Evolutionary conservation across 305 asterid genomes (phyloP).

Genomic region (Fraxinus floribunda): DNA sequence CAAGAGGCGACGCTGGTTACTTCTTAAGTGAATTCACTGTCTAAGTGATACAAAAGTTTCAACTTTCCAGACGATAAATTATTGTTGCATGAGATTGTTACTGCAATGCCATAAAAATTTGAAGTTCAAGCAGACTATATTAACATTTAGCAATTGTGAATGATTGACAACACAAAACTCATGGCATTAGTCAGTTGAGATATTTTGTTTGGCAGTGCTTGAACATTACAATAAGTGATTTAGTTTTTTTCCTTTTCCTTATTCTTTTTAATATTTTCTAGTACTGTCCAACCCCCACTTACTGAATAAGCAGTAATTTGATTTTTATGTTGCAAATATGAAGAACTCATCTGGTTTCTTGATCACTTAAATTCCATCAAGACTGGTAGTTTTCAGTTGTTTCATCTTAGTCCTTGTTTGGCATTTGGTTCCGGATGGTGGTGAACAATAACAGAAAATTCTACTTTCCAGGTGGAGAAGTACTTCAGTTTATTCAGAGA

Average conservation of each 20-base stretch:
- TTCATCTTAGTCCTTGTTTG: not conserved
- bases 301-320: not conserved
- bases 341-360: not conserved
- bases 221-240: not conserved
- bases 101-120: not conserved
- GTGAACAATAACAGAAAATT: constrained; percentile 10
- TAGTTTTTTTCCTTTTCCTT: not conserved
- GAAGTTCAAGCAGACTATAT: not conserved
- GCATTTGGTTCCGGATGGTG: not conserved
- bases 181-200: not conserved
- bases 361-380: not conserved
- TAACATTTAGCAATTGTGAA: not conserved
- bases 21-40: not conserved
- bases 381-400: not conserved
- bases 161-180: not conserved
- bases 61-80: not conserved
- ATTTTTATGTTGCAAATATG: not conserved
- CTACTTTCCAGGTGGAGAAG: constrained; percentile 35
- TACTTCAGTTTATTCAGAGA: constrained; percentile 11
- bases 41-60: not conserved
- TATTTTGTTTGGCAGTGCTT: not conserved
- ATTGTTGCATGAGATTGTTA: not conserved
- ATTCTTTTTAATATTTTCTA: not conserved
- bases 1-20: not conserved
- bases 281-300: not conserved